These are phyloP conservation scores for Xylaria sp. DNA, from an alignment of 2,329 filamentous ascomycete genomes.

Conservation along the genomic window DNA sequence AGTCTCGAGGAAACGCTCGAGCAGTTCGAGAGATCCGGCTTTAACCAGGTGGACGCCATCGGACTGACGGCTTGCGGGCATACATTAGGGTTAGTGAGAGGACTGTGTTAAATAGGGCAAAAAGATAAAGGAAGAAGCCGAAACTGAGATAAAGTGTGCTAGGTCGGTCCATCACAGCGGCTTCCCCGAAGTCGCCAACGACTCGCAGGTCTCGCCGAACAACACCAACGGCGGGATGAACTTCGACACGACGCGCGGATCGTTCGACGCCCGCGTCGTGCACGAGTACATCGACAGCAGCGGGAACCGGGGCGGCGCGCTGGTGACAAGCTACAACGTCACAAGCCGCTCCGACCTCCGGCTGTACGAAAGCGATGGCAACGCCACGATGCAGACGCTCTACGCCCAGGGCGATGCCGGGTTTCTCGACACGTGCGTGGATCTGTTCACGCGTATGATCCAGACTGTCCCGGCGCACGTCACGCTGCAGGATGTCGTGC, in stretches of 20 bases:
- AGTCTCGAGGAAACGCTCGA: conserved; percentile 44
- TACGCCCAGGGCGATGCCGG: conserved; percentile 42
- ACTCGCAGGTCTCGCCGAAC: conserved; percentile 39
- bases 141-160: too few relatives aligned
- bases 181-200: conserved; percentile 43
- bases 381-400: conserved; percentile 45
- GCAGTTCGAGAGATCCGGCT: conserved; percentile 44
- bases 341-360: conserved; percentile 46
- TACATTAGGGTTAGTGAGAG: too few relatives aligned
- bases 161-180: conserved; percentile 43
- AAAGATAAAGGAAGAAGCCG: too few relatives aligned
- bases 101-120: too few relatives aligned
- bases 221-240: conserved; percentile 45
- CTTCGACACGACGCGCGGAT: conserved; percentile 42
- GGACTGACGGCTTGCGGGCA: conserved; percentile 47
- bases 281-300: conserved; percentile 45
- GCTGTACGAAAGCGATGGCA: conserved; percentile 46
- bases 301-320: conserved; percentile 41
- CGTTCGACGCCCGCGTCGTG: conserved; percentile 44
- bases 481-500: conserved; percentile 40
- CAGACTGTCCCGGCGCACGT: conserved; percentile 46
- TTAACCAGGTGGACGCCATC: conserved; percentile 46
- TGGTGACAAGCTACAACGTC: conserved; percentile 46
- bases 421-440: conserved; percentile 44
- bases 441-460: conserved; percentile 45